Percentiles rank a stretch among this genome's conserved stretches.
phyloP scores from a whole-genome alignment of 164 flowering plant species.

The Umbilicus rupestris region DNA sequence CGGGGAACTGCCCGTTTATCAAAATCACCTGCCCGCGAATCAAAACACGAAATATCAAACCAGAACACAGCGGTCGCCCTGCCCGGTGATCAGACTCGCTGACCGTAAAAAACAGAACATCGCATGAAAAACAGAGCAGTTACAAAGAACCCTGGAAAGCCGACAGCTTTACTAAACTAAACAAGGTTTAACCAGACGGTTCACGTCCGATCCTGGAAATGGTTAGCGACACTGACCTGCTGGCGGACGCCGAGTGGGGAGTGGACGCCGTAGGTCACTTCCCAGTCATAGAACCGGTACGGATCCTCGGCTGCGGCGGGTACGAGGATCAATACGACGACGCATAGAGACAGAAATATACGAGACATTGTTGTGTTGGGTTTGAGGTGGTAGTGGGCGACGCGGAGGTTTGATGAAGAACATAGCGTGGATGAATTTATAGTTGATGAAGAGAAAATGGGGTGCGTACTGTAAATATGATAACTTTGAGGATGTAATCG shows the following conservation, averaged over 20 bases:
- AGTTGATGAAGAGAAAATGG: background rate
- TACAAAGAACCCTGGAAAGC: background rate
- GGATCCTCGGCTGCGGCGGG: background rate
- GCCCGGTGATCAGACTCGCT: background rate
- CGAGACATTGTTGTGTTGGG: background rate
- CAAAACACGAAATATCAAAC: background rate
- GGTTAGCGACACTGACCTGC: background rate
- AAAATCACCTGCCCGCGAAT: conserved; percentile 3
- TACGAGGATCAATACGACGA: background rate
- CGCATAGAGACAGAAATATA: background rate
- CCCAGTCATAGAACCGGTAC: conserved; percentile 1
- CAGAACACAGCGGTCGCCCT: conserved; percentile 4
- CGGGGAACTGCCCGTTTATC: background rate
- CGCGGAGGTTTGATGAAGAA: background rate
- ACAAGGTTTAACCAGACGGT: background rate
- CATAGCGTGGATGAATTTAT: background rate
- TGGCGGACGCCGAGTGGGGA: conserved; percentile 5
- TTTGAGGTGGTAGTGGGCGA: background rate
- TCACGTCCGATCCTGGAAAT: background rate
- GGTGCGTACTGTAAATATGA: background rate
- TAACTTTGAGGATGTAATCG: background rate
- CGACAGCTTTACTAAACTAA: background rate
- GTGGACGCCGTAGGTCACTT: conserved; percentile 1
- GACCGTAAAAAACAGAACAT: conserved; percentile 6
- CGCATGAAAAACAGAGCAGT: conserved; percentile 1